phyloP scores from a whole-genome alignment of 768 basidiomycete species.

The Leccinum subtestaceum region DNA sequence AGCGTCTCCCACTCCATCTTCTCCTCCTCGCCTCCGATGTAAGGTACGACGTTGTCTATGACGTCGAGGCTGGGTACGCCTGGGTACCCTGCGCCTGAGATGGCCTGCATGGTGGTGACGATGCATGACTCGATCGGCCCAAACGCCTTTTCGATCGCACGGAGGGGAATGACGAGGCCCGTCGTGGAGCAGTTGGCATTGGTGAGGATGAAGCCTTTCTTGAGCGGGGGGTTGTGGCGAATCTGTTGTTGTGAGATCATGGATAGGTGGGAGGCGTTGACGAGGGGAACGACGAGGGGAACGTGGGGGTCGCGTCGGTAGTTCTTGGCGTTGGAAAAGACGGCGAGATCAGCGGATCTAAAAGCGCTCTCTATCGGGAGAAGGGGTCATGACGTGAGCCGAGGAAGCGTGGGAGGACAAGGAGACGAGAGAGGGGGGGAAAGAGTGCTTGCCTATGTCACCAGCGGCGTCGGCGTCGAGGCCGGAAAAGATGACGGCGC shows the following conservation, averaged over 20 bases:
- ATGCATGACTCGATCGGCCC: constrained; percentile 91
- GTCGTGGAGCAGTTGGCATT: constrained; percentile 99
- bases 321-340: constrained; percentile 98
- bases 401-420: background rate
- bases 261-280: constrained; percentile 82
- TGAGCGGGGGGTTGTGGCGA: constrained; percentile 62
- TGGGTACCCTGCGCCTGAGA: constrained; percentile 97
- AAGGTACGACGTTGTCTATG: constrained; percentile 93
- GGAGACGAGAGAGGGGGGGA: too few relatives aligned
- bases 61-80: constrained; percentile 89
- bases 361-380: constrained; percentile 64
- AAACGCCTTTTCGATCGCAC: constrained; percentile 84
- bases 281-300: constrained; percentile 94
- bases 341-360: constrained; percentile 79
- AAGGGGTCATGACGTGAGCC: background rate
- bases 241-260: constrained; percentile 83
- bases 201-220: constrained; percentile 91
- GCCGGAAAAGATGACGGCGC: constrained; percentile 91
- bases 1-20: constrained; percentile 99
- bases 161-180: constrained; percentile 86
- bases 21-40: constrained; percentile 92
- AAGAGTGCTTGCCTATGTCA: constrained; percentile 69
- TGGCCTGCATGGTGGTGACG: constrained; percentile 96
- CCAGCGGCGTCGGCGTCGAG: constrained; percentile 93
- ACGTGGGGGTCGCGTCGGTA: constrained; percentile 89